Percentiles rank a stretch among this genome's conserved stretches.
Conservation (phyloP, 495 filamentous ascomycete genomes). For the Cetradonia linearis region DNA sequence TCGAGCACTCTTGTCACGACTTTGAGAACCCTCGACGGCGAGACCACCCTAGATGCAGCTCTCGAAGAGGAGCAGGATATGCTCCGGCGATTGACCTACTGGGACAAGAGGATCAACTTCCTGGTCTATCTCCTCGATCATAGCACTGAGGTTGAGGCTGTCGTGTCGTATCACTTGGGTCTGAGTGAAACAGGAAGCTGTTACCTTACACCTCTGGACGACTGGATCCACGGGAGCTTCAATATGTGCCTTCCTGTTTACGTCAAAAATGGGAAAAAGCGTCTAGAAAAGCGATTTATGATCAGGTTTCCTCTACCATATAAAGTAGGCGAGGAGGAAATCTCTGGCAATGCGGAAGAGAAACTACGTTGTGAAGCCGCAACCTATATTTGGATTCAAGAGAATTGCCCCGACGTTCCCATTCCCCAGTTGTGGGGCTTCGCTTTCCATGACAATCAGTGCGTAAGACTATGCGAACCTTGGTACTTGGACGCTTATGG, state of each 20-base stretch:
- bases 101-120: slow-evolving; percentile 11
- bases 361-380: slow-evolving; percentile 33
- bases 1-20: too few species aligned
- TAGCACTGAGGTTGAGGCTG: slow-evolving; percentile 21
- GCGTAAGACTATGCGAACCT: slow-evolving; percentile 18
- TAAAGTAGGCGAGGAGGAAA: slow-evolving; percentile 29
- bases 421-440: slow-evolving; percentile 33
- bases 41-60: too few species aligned
- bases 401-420: slow-evolving; percentile 30
- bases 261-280: slow-evolving; percentile 17
- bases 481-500: neutral
- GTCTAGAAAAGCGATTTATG: slow-evolving; percentile 25
- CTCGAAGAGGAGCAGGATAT: too few species aligned
- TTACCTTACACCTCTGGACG: slow-evolving; percentile 22
- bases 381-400: slow-evolving; percentile 33
- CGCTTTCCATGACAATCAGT: slow-evolving; percentile 24
- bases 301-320: slow-evolving; percentile 35
- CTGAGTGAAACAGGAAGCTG: slow-evolving; percentile 20
- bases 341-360: slow-evolving; percentile 34
- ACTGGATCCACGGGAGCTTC: slow-evolving; percentile 36
- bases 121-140: slow-evolving; percentile 13
- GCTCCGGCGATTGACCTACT: too few species aligned
- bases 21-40: too few species aligned
- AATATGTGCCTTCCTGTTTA: slow-evolving; percentile 35
- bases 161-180: slow-evolving; percentile 26